A percentile compares a stretch with the other conserved stretches of the same genome.
Evolutionary conservation across 1,284 basidiomycete genomes (phyloP).

Genomic region (Volvariella volvacea): DNA sequence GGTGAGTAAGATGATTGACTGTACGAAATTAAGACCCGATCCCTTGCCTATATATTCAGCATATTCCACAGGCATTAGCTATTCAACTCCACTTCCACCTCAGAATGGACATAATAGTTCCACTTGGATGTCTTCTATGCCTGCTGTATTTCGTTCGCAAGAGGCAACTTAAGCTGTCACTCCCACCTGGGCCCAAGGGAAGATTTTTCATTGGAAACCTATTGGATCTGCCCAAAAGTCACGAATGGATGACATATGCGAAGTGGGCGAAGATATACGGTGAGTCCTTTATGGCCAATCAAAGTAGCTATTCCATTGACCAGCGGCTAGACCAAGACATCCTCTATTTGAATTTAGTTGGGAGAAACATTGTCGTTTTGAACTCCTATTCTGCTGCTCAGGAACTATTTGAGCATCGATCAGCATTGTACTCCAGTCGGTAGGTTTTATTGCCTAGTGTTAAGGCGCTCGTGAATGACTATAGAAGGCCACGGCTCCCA

Average conservation of each 20-base stretch:
- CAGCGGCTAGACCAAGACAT: no score
- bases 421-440: conserved; percentile 5
- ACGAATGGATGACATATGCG: neutral
- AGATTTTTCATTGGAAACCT: neutral
- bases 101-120: neutral
- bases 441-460: no score
- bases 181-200: conserved; percentile 1
- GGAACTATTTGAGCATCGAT: conserved; percentile 4
- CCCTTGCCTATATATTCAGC: no score
- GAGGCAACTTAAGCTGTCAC: neutral
- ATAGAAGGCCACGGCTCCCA: conserved; percentile 6
- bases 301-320: no score
- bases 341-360: conserved; percentile 3
- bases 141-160: neutral
- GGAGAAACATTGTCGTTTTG: conserved; percentile 2
- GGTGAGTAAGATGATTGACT: no score
- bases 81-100: neutral
- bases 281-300: no score
- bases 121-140: neutral
- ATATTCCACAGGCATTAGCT: no score
- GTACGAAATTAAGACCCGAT: no score
- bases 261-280: neutral
- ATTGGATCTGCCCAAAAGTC: neutral
- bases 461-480: neutral
- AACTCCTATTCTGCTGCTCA: conserved; percentile 2